Evolutionary conservation across 208 protist genomes (phyloP).

Genomic region (Trypanosoma caninum): DNA sequence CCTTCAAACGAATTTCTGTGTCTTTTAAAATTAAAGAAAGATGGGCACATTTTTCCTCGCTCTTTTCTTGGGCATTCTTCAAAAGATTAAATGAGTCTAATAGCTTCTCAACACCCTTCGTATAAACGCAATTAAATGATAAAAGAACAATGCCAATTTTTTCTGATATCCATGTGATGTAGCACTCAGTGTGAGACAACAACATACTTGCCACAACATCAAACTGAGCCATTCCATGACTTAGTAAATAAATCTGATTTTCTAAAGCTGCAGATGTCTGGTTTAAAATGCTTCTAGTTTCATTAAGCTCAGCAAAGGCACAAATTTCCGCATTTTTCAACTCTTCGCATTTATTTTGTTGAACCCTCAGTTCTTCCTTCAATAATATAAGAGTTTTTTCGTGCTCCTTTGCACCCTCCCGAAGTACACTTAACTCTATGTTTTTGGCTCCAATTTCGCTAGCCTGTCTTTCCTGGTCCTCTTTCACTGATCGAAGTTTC

Average conservation of each 20-base stretch:
- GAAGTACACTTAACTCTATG: not conserved
- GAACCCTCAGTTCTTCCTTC: conserved; percentile 9
- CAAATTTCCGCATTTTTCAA: conserved; percentile 4
- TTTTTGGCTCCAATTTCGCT: conserved; percentile 8
- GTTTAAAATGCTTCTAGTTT: conserved; percentile 7
- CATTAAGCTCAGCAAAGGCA: conserved; percentile 6
- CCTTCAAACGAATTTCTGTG: not conserved
- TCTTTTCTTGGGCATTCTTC: not conserved
- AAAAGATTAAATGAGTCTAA: not conserved
- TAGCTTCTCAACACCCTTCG: conserved; percentile 1
- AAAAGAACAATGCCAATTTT: conserved; percentile 12
- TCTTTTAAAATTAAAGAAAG: conserved; percentile 1
- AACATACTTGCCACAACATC: not conserved
- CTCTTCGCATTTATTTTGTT: conserved; percentile 4
- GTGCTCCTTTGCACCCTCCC: conserved; percentile 3
- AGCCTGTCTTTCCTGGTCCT: conserved; percentile 1
- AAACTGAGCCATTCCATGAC: not conserved
- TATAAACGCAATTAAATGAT: not conserved
- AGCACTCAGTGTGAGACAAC: conserved; percentile 1
- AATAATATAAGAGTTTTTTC: conserved; percentile 7
- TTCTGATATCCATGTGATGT: conserved; percentile 4
- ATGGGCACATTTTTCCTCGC: conserved; percentile 6
- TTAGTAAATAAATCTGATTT: conserved; percentile 1
- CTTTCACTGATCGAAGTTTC: not conserved
- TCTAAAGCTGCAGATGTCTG: not conserved